phyloP scores from a whole-genome alignment of 441 rosid species.

The Corymbia citriodora region DNA sequence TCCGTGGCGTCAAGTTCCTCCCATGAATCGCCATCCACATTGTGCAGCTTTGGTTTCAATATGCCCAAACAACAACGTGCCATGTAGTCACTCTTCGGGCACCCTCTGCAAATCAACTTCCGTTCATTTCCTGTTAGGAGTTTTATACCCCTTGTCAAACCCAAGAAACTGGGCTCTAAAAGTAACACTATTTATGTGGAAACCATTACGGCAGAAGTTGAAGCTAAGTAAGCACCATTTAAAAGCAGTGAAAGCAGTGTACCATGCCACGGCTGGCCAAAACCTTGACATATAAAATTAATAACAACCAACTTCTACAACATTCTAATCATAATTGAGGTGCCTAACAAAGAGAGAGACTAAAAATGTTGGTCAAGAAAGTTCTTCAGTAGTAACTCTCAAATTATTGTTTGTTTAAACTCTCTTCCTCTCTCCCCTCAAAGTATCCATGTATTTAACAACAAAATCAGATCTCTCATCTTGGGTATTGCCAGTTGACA shows the following conservation, averaged over 20 bases:
- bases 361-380: background rate
- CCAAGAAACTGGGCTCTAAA: conserved; percentile 15
- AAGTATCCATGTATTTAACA: background rate
- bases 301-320: background rate
- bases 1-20: conserved; percentile 71
- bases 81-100: conserved; percentile 61
- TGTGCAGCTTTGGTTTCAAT: conserved; percentile 62
- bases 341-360: background rate
- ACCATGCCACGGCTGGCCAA: background rate
- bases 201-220: background rate
- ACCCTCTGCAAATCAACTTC: conserved; percentile 82
- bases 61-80: conserved; percentile 58
- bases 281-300: background rate
- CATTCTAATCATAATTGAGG: background rate
- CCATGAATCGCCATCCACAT: conserved; percentile 76
- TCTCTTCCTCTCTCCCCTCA: background rate
- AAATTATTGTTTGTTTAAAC: background rate
- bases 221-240: background rate
- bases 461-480: background rate
- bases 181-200: background rate
- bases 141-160: conserved; percentile 35
- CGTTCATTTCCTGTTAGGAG: conserved; percentile 51
- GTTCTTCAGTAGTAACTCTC: background rate
- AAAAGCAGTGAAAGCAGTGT: background rate
- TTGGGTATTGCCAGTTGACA: background rate